Conservation (phyloP, 1,284 basidiomycete genomes). For the Fomes fomentarius region DNA sequence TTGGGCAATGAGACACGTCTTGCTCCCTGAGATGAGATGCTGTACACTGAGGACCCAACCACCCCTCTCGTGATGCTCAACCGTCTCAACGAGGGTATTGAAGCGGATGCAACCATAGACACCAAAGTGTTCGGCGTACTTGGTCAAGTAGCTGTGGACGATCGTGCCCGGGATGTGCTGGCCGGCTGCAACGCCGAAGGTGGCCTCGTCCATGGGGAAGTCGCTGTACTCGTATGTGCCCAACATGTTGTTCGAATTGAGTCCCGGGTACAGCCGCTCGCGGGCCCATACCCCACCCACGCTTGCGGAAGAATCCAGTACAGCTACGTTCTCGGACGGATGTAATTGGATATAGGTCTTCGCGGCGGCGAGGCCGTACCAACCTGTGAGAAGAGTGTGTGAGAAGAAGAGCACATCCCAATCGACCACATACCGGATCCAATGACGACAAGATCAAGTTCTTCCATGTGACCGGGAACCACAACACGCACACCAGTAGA, state of each 20-base stretch:
- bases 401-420: neutral
- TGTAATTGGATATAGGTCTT: conserved; percentile 2
- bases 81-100: neutral
- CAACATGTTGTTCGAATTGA: conserved; percentile 2
- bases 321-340: neutral
- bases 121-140: neutral
- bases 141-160: neutral
- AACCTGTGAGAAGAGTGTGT: neutral
- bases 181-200: neutral
- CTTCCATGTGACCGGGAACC: too few species aligned
- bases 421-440: neutral
- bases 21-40: neutral
- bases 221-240: neutral
- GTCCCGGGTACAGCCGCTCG: neutral
- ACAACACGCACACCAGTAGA: too few species aligned
- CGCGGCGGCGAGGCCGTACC: neutral
- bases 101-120: neutral
- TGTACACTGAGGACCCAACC: neutral
- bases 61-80: neutral
- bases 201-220: neutral
- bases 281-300: neutral
- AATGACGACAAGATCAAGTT: neutral
- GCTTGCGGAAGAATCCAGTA: neutral
- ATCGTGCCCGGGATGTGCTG: conserved; percentile 1
- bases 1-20: neutral